Evolutionary conservation across 2,329 filamentous ascomycete species (phyloP).

Genomic region (Dryadomyces quercivorus): DNA sequence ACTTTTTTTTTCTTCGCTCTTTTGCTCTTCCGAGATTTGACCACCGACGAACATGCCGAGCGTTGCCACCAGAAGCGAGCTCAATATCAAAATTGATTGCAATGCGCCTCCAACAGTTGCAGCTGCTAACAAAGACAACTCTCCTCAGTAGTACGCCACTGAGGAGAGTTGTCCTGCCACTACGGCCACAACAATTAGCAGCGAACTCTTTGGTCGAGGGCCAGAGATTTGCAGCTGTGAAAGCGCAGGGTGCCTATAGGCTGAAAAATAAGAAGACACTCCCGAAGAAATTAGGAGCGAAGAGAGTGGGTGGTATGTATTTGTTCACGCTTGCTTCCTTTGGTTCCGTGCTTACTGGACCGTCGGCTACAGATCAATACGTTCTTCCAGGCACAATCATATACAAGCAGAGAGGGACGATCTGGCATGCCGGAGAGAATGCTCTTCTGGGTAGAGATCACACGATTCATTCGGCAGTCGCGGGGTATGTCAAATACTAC

Average conservation of each 20-base stretch:
- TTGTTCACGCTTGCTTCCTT: background rate
- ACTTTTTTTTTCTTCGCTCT: no score
- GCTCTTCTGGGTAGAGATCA: conserved; percentile 91
- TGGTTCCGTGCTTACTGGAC: background rate
- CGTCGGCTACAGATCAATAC: conserved; percentile 55
- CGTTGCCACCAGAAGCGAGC: background rate
- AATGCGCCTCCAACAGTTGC: conserved; percentile 35
- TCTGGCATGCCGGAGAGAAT: conserved; percentile 94
- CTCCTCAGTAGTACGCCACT: conserved; percentile 18
- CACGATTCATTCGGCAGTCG: conserved; percentile 76
- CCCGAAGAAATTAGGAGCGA: conserved; percentile 81
- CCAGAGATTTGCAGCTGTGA: conserved; percentile 44
- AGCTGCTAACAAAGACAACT: conserved; percentile 32
- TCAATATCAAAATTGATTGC: background rate
- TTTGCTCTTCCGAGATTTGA: background rate
- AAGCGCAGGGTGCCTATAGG: conserved; percentile 58
- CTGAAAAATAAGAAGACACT: conserved; percentile 45
- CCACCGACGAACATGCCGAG: background rate
- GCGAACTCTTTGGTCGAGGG: conserved; percentile 23
- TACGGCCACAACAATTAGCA: background rate
- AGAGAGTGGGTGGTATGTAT: conserved; percentile 67
- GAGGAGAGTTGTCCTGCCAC: conserved; percentile 2
- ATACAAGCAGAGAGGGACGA: conserved; percentile 89
- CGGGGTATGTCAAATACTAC: conserved; percentile 96
- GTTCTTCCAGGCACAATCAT: conserved; percentile 96